Base-by-base conservation (phyloP, 441 rosid species). In the Daphne laureola region DNA sequence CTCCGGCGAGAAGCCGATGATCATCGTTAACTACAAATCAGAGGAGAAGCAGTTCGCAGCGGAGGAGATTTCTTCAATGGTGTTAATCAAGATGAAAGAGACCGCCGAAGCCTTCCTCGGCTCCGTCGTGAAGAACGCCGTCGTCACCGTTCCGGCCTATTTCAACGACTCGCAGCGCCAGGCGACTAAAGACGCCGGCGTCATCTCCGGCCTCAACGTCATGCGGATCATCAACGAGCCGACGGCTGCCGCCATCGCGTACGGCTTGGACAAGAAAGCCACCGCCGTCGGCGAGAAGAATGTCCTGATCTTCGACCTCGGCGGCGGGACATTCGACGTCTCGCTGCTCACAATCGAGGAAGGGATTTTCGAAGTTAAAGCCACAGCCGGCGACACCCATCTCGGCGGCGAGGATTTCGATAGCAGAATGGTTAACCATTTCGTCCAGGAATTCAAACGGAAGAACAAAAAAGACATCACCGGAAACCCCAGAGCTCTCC, bases 341-440 rank as follows among this genome's bases (percentile, higher is more conserved):
- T 69, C 73, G 12, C 53, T 69, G n/a, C 58, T 64, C 8, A 69
- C 73, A 12, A 69, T 52, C 14, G 69, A 69, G 48, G 69, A 67
- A 55, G 70, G 70, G 27, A 64, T 64, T 16, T 67, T 72, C 17
- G 70, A 70, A 55, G 78, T 70, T 23, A 66, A 66, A 48, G 70
- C 75, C 1, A 71, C 72, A 0, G 68, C 66, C 17, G 75, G 75
- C 18, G 75, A 71, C 44, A 71, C 75, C 13, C 75, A 71, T 18
- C 64, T 67, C 8, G 72, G 75, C 17, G 71, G 72, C 2, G 75
- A 71, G 54, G 75, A 70, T 61, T 70, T 70, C 15, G 71, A 70
- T 35, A 65, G 62, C 65, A 46, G 75, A 44, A 71, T 63, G 71
- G 71, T 71, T 46, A 66, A 66, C 47, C 71, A 71, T 57, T 66